Percentiles rank a stretch among this genome's conserved stretches.
phyloP scores from a whole-genome alignment of 495 filamentous ascomycete genomes.

The Sordaria brevicollis region DNA sequence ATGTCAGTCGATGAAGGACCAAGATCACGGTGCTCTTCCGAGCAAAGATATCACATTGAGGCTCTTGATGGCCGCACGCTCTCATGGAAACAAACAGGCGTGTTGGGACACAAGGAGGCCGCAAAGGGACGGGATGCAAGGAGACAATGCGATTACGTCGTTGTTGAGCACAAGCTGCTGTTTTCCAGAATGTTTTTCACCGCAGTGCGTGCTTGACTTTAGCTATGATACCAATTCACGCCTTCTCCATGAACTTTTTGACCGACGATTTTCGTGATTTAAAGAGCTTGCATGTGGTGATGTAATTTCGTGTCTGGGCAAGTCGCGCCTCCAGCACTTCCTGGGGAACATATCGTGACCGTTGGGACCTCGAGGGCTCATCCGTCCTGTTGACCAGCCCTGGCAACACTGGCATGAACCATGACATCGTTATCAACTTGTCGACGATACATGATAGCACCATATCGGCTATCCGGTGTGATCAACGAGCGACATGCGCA shows the following conservation, averaged over 20 bases:
- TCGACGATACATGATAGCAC: background rate
- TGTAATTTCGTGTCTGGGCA: background rate
- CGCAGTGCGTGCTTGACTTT: background rate
- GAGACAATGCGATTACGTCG: constrained; percentile 1
- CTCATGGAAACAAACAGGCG: background rate
- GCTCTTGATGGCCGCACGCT: background rate
- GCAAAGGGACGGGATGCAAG: background rate
- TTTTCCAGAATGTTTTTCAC: background rate
- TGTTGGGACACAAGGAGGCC: background rate
- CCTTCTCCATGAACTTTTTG: background rate
- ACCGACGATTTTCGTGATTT: background rate
- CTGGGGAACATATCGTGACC: background rate
- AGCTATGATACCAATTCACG: background rate
- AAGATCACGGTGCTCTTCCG: background rate
- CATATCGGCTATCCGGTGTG: background rate
- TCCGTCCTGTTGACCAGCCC: background rate
- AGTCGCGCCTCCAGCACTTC: background rate
- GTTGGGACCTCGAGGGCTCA: too few species aligned
- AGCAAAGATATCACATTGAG: background rate
- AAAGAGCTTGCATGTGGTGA: background rate
- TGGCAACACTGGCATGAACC: background rate
- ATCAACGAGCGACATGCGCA: background rate
- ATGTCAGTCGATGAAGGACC: background rate
- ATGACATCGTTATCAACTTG: background rate
- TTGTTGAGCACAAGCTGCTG: background rate